Conservation (phyloP, 2,329 filamentous ascomycete species). For the Penicillium concentricum region DNA sequence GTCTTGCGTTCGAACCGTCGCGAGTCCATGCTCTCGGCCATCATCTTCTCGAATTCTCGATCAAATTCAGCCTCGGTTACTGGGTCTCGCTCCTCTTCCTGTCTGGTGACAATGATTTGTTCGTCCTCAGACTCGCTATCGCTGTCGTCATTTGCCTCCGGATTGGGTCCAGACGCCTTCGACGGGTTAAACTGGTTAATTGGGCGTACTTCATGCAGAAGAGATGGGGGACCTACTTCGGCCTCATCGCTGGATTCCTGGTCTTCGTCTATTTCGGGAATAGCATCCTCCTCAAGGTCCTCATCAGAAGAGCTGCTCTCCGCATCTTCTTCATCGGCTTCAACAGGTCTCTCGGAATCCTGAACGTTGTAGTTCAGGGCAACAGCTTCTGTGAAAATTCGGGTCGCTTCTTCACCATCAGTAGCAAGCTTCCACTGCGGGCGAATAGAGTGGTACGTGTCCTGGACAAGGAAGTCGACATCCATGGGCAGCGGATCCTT, state of each 20-base stretch:
- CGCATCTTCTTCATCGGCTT: constrained; percentile 73
- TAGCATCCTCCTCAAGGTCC: constrained; percentile 62
- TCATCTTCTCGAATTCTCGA: constrained; percentile 95
- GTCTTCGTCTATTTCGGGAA: constrained; percentile 57
- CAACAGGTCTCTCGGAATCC: constrained; percentile 65
- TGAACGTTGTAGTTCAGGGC: constrained; percentile 82
- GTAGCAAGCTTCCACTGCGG: constrained; percentile 90
- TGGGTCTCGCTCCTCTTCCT: constrained; percentile 86
- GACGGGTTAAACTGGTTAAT: constrained; percentile 13
- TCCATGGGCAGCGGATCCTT: constrained; percentile 94
- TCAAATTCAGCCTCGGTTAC: constrained; percentile 97
- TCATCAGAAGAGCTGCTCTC: constrained; percentile 75
- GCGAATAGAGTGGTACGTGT: constrained; percentile 79
- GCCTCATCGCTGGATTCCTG: constrained; percentile 51
- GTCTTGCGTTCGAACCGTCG: constrained; percentile 94
- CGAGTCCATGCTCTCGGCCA: constrained; percentile 94
- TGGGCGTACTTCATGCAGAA: neutral
- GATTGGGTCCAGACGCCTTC: constrained; percentile 46
- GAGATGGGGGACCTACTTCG: constrained; percentile 31
- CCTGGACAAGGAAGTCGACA: constrained; percentile 93
- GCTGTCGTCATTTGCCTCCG: constrained; percentile 44
- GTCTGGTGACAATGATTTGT: constrained; percentile 84
- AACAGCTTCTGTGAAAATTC: constrained; percentile 82
- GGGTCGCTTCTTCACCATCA: constrained; percentile 77
- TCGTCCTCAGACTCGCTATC: constrained; percentile 65